A percentile compares a stretch with the other conserved stretches of the same genome.
Evolutionary conservation across 345 rosid species (phyloP).

Genomic region (Eucalyptus brandiana): DNA sequence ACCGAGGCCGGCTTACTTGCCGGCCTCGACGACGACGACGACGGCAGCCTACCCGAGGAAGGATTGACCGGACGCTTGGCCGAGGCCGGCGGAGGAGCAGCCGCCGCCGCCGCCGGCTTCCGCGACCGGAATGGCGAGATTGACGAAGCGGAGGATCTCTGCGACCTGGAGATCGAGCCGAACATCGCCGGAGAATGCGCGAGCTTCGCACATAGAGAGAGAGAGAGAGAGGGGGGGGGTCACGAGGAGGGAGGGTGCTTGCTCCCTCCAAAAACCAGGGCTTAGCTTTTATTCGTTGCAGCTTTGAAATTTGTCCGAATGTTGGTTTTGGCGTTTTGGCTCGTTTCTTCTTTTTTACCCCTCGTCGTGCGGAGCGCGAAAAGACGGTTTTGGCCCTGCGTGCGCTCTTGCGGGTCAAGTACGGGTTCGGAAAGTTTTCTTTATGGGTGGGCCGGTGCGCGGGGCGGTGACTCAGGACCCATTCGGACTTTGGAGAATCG

Average conservation of each 20-base stretch:
- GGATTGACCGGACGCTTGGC: slow-evolving; percentile 33
- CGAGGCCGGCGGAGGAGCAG: slow-evolving; percentile 8
- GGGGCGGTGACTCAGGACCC: not conserved
- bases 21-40: not conserved
- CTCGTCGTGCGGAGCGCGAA: not conserved
- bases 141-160: slow-evolving; percentile 26
- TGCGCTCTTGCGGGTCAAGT: not conserved
- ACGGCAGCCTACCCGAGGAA: slow-evolving; percentile 18
- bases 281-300: not conserved
- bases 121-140: slow-evolving; percentile 85
- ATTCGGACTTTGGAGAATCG: not conserved
- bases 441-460: not conserved
- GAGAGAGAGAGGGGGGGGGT: not conserved
- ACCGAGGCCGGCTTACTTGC: not conserved
- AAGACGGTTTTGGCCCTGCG: not conserved
- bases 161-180: slow-evolving; percentile 31
- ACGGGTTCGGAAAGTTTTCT: not conserved
- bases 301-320: slow-evolving; percentile 1
- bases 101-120: slow-evolving; percentile 7
- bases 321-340: not conserved
- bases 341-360: not conserved
- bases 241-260: not conserved
- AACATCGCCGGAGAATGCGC: slow-evolving; percentile 26
- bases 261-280: not conserved
- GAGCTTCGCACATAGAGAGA: not conserved